Conservation (phyloP, 306 rosid species). For the Quercus wislizeni region DNA sequence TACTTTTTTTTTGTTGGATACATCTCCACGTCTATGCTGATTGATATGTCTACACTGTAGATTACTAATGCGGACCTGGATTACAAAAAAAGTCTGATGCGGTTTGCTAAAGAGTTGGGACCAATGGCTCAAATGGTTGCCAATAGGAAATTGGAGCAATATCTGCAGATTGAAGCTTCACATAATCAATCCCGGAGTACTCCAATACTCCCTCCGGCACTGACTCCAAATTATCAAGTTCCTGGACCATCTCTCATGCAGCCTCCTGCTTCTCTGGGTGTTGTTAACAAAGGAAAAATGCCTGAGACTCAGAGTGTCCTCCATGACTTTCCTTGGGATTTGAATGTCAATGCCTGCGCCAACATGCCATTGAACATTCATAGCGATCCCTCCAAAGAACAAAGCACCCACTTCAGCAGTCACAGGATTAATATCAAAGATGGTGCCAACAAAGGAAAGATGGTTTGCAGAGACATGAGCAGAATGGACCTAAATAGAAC, state of each 20-base stretch:
- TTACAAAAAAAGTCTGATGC: conserved; percentile 26
- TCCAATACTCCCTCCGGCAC: not conserved
- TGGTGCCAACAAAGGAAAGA: conserved; percentile 5
- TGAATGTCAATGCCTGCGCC: not conserved
- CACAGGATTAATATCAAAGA: not conserved
- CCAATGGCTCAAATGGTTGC: conserved; percentile 28
- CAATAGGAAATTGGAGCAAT: conserved; percentile 4
- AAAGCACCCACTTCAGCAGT: not conserved
- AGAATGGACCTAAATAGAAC: not conserved
- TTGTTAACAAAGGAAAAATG: not conserved
- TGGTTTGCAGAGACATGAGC: not conserved
- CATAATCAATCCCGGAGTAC: not conserved
- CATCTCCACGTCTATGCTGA: not conserved
- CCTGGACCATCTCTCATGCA: conserved; percentile 1
- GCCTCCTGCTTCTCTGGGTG: not conserved
- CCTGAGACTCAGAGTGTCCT: not conserved
- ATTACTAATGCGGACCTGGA: not conserved
- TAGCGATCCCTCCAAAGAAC: conserved; percentile 11
- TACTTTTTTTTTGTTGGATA: not conserved
- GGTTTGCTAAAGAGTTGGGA: conserved; percentile 30
- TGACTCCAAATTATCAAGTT: not conserved
- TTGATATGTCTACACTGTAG: conserved; percentile 13
- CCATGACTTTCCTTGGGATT: not conserved
- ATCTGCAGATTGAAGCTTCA: not conserved
- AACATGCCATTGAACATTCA: not conserved